Percentiles rank a stretch among this genome's conserved stretches.
phyloP scores from a whole-genome alignment of 371 early-diverging fungal species.

The Circinella umbellata region DNA sequence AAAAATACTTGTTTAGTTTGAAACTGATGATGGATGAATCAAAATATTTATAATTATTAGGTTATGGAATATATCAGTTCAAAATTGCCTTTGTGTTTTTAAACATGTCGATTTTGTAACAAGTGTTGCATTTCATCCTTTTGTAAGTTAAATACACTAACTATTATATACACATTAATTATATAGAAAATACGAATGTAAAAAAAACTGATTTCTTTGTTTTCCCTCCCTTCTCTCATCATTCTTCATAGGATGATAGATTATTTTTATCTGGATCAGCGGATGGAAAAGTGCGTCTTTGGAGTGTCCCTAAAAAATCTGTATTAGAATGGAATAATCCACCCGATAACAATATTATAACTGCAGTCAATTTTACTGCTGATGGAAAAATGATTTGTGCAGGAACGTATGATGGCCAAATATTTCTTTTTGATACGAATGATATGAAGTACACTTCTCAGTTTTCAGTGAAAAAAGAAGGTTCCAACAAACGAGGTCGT shows the following conservation, averaged over 20 bases:
- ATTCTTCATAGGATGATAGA: constrained; percentile 68
- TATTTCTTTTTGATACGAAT: constrained; percentile 80
- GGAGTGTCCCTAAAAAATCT: constrained; percentile 82
- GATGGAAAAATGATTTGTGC: constrained; percentile 75
- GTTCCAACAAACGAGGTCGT: constrained; percentile 54
- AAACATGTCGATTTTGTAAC: constrained; percentile 81
- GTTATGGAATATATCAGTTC: constrained; percentile 80
- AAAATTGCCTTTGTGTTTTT: constrained; percentile 80
- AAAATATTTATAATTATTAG: constrained; percentile 33
- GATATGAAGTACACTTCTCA: constrained; percentile 82
- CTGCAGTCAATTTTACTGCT: constrained; percentile 78
- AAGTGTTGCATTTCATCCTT: constrained; percentile 83
- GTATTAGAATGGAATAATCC: constrained; percentile 80
- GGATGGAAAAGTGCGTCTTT: constrained; percentile 80
- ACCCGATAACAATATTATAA: constrained; percentile 68
- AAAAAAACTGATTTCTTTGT: not conserved
- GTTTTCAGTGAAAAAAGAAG: constrained; percentile 63
- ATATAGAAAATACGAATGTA: not conserved
- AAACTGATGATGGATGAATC: too few relatives aligned
- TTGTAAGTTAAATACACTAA: constrained; percentile 27
- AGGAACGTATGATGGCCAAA: constrained; percentile 80
- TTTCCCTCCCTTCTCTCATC: not conserved
- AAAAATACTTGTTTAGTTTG: too few relatives aligned
- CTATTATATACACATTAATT: too few relatives aligned
- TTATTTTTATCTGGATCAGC: constrained; percentile 82